Percentiles rank a stretch among this genome's conserved stretches.
These are phyloP conservation scores for Achaetomium macrosporum DNA, from an alignment of 2,329 filamentous ascomycete genomes.

Conservation along the genomic window DNA sequence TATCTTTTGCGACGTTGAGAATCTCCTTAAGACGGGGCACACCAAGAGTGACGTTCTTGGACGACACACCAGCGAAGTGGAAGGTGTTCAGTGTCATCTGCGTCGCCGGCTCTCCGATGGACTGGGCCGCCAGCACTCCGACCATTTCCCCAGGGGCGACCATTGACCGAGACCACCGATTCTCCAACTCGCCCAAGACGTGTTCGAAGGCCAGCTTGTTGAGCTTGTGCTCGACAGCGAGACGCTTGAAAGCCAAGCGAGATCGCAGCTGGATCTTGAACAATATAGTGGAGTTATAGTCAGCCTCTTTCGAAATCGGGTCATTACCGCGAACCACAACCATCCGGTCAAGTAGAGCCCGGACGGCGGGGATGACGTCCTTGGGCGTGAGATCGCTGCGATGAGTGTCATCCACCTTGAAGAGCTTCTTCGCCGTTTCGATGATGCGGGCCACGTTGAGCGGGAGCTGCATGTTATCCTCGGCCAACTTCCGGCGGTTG, in stretches of 20 bases:
- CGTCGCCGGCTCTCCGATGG: conserved; percentile 95
- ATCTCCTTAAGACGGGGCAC: conserved; percentile 99
- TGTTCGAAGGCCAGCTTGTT: conserved; percentile 92
- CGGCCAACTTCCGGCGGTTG: conserved; percentile 62
- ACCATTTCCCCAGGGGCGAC: conserved; percentile 98
- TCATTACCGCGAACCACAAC: conserved; percentile 84
- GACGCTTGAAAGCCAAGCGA: conserved; percentile 83
- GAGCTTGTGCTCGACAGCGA: conserved; percentile 78
- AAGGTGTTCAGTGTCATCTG: conserved; percentile 99
- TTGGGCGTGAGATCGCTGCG: conserved; percentile 85
- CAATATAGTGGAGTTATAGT: conserved; percentile 79
- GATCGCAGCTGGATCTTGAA: conserved; percentile 91
- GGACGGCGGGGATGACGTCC: conserved; percentile 77
- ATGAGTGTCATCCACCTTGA: conserved; percentile 79
- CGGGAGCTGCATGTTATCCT: conserved; percentile 83
- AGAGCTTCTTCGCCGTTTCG: conserved; percentile 81
- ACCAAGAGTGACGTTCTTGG: conserved; percentile 99
- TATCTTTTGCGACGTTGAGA: conserved; percentile 93
- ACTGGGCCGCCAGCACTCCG: conserved; percentile 93
- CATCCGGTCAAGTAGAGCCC: conserved; percentile 67
- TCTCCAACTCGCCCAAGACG: conserved; percentile 84
- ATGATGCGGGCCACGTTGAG: conserved; percentile 90
- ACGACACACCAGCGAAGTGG: conserved; percentile 99
- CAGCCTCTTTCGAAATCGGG: conserved; percentile 74
- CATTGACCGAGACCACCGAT: conserved; percentile 75